phyloP scores from a whole-genome alignment of 2,329 filamentous ascomycete genomes.

The Magnaporthales sp. region DNA sequence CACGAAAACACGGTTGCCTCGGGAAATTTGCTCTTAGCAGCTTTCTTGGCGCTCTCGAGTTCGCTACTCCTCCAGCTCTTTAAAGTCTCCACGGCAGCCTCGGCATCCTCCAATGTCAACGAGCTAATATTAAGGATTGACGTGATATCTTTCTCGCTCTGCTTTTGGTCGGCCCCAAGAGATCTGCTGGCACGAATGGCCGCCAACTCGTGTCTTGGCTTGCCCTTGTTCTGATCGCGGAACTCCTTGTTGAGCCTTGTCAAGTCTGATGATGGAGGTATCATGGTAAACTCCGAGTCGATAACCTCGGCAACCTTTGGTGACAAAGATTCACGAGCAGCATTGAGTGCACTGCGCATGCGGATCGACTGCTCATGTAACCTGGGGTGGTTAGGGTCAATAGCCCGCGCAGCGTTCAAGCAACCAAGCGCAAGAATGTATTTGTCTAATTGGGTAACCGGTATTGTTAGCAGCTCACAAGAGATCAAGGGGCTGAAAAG shows the following conservation, averaged over 20 bases:
- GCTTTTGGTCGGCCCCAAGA: conserved; percentile 40
- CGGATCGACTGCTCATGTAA: conserved; percentile 68
- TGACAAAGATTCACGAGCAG: conserved; percentile 47
- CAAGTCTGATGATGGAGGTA: conserved; percentile 50
- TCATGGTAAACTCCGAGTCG: conserved; percentile 55
- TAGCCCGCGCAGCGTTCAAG: conserved; percentile 60
- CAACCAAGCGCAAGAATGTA: conserved; percentile 81
- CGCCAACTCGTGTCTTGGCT: conserved; percentile 53
- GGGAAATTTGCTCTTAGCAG: conserved; percentile 41
- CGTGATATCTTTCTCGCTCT: conserved; percentile 35
- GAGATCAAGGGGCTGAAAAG: not conserved
- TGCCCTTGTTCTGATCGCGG: conserved; percentile 51
- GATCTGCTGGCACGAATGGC: conserved; percentile 40
- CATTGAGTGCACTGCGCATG: conserved; percentile 56
- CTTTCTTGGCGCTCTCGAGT: conserved; percentile 36
- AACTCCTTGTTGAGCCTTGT: conserved; percentile 60
- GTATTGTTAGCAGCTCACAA: conserved; percentile 5
- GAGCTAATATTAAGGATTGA: conserved; percentile 1
- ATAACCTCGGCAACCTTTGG: conserved; percentile 61
- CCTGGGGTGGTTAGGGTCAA: conserved; percentile 61
- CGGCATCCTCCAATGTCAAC: conserved; percentile 39
- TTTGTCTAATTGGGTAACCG: conserved; percentile 52
- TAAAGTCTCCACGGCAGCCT: conserved; percentile 30
- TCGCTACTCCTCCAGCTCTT: conserved; percentile 41
- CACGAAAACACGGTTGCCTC: conserved; percentile 33